Conservation (phyloP, 257 asterid genomes). For the Capsicum rhomboideum region DNA sequence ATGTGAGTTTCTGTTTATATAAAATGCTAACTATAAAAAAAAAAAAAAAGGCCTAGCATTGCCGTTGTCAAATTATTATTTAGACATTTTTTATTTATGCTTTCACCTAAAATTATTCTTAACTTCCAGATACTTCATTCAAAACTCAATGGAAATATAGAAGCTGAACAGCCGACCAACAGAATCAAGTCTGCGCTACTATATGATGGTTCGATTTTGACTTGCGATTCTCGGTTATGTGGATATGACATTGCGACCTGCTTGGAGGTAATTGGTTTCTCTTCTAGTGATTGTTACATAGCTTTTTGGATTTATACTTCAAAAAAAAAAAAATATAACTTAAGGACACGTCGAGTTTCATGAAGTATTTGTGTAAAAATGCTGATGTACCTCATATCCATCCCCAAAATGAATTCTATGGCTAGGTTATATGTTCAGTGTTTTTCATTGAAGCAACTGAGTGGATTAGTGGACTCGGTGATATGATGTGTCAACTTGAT, state of each 20-base stretch:
- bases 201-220: slow-evolving; percentile 66
- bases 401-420: neutral
- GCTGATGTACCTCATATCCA: neutral
- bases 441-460: neutral
- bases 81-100: neutral
- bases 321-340: neutral
- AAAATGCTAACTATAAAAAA: neutral
- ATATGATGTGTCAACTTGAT: neutral
- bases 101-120: neutral
- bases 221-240: slow-evolving; percentile 57
- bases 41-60: neutral
- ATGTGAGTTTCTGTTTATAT: neutral
- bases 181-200: slow-evolving; percentile 59
- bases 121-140: slow-evolving; percentile 59
- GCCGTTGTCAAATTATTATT: neutral
- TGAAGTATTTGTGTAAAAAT: neutral
- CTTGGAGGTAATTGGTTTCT: slow-evolving; percentile 66
- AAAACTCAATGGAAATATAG: slow-evolving; percentile 44
- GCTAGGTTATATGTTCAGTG: neutral
- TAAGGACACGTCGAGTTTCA: neutral
- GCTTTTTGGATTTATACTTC: neutral
- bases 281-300: neutral
- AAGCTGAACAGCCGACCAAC: slow-evolving; percentile 29
- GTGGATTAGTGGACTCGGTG: neutral
- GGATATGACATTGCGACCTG: slow-evolving; percentile 88